phyloP scores from a whole-genome alignment of 2,329 filamentous ascomycete genomes.

The Paraconiothyrium sp. region DNA sequence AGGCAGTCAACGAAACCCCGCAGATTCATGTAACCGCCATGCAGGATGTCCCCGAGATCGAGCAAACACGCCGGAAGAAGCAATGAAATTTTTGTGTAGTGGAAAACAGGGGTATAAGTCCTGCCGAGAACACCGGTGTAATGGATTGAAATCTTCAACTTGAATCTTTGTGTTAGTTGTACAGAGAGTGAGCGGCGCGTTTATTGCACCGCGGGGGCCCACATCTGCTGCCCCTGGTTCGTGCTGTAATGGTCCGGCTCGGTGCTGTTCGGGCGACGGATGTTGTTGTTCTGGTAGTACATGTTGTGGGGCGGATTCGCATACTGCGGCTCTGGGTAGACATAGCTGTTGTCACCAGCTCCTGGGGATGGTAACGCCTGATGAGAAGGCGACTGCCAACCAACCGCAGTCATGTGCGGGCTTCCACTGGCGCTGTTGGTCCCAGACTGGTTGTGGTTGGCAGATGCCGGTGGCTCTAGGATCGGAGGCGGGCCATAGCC shows the following conservation, averaged over 20 bases:
- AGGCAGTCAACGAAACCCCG: conserved; percentile 27
- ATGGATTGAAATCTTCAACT: conserved; percentile 39
- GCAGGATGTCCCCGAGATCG: conserved; percentile 34
- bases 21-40: conserved; percentile 37
- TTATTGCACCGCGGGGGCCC: conserved; percentile 55
- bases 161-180: conserved; percentile 39
- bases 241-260: conserved; percentile 65
- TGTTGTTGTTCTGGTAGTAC: conserved; percentile 76
- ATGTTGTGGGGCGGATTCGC: conserved; percentile 67
- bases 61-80: conserved; percentile 41
- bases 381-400: conserved; percentile 88
- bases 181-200: conserved; percentile 34
- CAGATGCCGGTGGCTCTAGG: conserved; percentile 80
- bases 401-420: conserved; percentile 82
- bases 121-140: conserved; percentile 50
- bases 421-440: conserved; percentile 76
- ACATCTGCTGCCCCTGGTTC: conserved; percentile 51
- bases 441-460: conserved; percentile 76
- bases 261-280: conserved; percentile 78
- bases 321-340: conserved; percentile 79
- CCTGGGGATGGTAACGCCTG: conserved; percentile 76
- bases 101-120: conserved; percentile 53
- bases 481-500: conserved; percentile 85
- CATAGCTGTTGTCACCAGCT: conserved; percentile 75
- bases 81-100: conserved; percentile 45